phyloP scores from a whole-genome alignment of 2,329 filamentous ascomycete species.

The Cadophora sp. region DNA sequence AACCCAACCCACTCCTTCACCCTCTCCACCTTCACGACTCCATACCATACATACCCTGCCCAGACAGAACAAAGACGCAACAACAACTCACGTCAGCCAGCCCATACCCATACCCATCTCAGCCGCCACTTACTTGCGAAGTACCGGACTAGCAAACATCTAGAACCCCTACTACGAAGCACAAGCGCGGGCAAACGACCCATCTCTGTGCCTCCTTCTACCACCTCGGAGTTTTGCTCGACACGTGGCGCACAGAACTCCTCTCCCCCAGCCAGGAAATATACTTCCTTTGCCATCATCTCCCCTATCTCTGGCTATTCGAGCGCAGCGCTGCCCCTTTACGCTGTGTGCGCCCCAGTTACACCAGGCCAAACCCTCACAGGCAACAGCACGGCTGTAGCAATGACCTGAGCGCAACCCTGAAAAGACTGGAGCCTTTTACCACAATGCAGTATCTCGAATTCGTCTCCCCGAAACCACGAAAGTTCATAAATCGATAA shows the following conservation, averaged over 20 bases:
- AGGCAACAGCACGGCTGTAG: constrained; percentile 39
- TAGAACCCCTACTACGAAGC: constrained; percentile 4
- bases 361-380: constrained; percentile 27
- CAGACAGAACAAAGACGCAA: constrained; percentile 4
- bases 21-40: not conserved
- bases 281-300: not conserved
- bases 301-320: not conserved
- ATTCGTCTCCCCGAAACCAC: constrained; percentile 38
- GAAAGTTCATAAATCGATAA: constrained; percentile 46
- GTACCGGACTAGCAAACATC: not conserved
- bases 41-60: not conserved
- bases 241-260: constrained; percentile 13
- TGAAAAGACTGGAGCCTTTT: constrained; percentile 26
- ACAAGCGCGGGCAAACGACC: constrained; percentile 10
- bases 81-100: not conserved
- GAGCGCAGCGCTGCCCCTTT: not conserved
- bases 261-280: not conserved
- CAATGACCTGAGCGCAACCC: constrained; percentile 41
- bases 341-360: constrained; percentile 1
- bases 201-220: constrained; percentile 8
- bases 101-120: not conserved
- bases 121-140: not conserved
- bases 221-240: constrained; percentile 3
- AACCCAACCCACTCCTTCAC: not conserved
- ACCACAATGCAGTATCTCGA: constrained; percentile 46